Evolutionary conservation across 176 grass and related monocot genomes (phyloP), one percentile per base, ranked within the genome.

Genomic region (Cenchrus americanus): DNA sequence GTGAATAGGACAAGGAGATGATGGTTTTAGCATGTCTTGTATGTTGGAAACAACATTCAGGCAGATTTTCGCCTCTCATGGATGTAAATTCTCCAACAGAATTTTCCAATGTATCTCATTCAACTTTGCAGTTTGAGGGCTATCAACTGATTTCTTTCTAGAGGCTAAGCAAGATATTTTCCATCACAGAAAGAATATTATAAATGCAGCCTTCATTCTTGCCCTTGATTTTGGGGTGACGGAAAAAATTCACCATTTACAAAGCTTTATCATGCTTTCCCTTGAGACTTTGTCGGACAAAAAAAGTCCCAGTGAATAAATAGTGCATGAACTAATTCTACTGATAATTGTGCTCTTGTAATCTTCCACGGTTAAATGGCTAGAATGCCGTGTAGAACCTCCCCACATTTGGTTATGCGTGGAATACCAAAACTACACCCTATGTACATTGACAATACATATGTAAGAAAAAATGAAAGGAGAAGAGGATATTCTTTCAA

Each of bases 381-480:
- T 66, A 65, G 26, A 78, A 62, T 14, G 59, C 26, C 14, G 1
- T 81, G 50, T 74, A 81, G 11, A 57, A 61, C 51, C 17, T 73
- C 18, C 15, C 68, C 60, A 67, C 9, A 66, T 86, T 86, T 83
- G 42, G 34, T 27, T 69, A 79, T 24, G 30, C 52, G 72, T 69
- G 66, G 66, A 73, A 57, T 66, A 34, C 59, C 48, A 74, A 70
- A 87, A 80, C 80, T 89, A 87, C 51, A 79, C 46, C 71, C 43
- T 91, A 91, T 94, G 76, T 89, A 87, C 89, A 91, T 41, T 51
- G 55, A 74, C 10, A 80, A 73, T 68, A 73, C 69, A 78, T 46
- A 75, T 54, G 49, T 23, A 86, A 26, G 59, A 22, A 76, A 85
- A 86, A 86, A 71, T 87, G 54, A 48, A 75, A 73, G n/a, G 23